A percentile compares a stretch with the other conserved stretches of the same genome.
Evolutionary conservation across 116 monocot genomes (phyloP).

Genomic region (Iris pallida): DNA sequence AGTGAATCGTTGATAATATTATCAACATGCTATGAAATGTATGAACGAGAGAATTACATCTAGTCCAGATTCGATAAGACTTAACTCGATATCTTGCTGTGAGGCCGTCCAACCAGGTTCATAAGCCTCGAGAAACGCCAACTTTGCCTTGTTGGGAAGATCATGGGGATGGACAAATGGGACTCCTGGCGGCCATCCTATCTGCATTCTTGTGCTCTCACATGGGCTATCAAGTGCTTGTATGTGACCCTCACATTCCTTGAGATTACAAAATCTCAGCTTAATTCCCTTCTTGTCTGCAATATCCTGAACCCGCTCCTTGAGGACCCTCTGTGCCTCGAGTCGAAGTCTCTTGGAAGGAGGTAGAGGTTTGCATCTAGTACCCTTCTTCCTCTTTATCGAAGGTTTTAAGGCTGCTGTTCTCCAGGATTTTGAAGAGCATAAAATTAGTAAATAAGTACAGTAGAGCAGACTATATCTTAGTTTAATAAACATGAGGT

Average conservation of each 20-base stretch:
- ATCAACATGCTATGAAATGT: background rate
- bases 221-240: constrained; percentile 67
- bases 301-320: constrained; percentile 84
- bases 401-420: constrained; percentile 37
- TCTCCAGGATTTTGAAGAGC: background rate
- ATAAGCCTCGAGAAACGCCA: constrained; percentile 76
- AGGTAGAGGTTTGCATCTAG: constrained; percentile 56
- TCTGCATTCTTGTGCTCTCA: constrained; percentile 49
- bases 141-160: constrained; percentile 69
- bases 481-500: background rate
- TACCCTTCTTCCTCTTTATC: constrained; percentile 46
- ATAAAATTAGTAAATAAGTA: background rate
- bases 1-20: background rate
- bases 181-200: constrained; percentile 83
- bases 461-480: background rate
- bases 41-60: constrained; percentile 2
- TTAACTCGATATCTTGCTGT: constrained; percentile 76
- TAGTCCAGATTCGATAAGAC: constrained; percentile 27
- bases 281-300: constrained; percentile 95
- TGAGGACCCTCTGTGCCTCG: constrained; percentile 88
- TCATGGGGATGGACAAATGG: constrained; percentile 88
- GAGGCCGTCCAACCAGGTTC: constrained; percentile 78
- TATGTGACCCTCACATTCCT: constrained; percentile 82
- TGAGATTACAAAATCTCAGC: constrained; percentile 78
- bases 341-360: constrained; percentile 91